Evolutionary conservation across 1,284 basidiomycete species (phyloP), one percentile per base, ranked within the genome.

Genomic region (Cryptococcus deneoformans): DNA sequence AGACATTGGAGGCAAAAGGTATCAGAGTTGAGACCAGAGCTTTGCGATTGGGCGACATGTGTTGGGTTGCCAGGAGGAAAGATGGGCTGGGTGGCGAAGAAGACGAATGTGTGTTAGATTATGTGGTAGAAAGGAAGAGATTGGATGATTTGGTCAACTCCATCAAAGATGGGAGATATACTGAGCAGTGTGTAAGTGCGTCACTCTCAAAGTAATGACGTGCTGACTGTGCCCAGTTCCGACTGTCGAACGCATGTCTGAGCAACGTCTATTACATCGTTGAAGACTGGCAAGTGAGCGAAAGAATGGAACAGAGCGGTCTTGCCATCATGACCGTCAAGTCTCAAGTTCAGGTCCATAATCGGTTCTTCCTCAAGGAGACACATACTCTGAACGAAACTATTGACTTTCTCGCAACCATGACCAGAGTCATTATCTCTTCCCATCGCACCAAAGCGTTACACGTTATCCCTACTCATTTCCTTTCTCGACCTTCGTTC

Each of bases 71-170:
- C 1, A 71, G 76, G 34, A 56, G 77, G 35, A 68, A 64, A 14
- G 75, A 77, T 43, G 66, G 64, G 7, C 56, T 68, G 6, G 70
- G 71, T 1, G 70, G 67, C 3, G 71, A 72, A 45, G 75, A 75
- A 42, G 72, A 76, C 45, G 82, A 83, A 54, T 80, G 80, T 58
- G 81, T 83, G 14, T 69, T 85, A 42, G 82, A 84, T 61, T 82
- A 79, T 54, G 80, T 84, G 9, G 77, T 82, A 4, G 83, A 85
- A 72, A 70, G 83, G 50, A 85, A 85, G 64, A 62, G 83, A 16
- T 68, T 84, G 20, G 83, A 84, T 56, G 83, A 85, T 70, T 60
- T 84, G 46, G 76, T 76, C 37, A 66, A 58, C 8, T 82, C 81
- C 50, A 80, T 85, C 56, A 68, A 75, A 24, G 83, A 84, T 59